Evolutionary conservation across 2,329 filamentous ascomycete genomes (phyloP), one percentile per base, ranked within the genome.

Genomic region (Sporothrix pseudoabietina): DNA sequence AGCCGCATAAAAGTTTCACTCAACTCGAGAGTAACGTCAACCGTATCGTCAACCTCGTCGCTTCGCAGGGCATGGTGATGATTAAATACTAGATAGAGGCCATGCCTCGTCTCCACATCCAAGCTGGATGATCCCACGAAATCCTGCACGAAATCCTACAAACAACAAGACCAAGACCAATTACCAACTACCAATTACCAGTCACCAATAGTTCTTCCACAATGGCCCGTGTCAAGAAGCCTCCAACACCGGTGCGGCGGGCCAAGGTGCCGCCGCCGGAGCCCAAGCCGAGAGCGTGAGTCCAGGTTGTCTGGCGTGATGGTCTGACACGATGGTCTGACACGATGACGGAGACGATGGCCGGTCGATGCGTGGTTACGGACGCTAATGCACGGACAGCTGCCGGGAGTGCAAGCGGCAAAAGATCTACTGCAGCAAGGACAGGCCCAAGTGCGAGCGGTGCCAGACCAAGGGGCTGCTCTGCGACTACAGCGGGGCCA

Each of bases 341-440:
- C 3, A 16, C 0, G 35, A 41, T 4, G 4, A 19, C 16, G 30
- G 32, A 4, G 30, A 61, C 30, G 8, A 32, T 30, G 8, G 2
- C 44, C 44, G 44, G 16, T 19, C 5, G 19, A 1, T 8, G 6
- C 57, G 1, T 35, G 35, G 39, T 26, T 47, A 6, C 26, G 26
- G 26, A 26, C 26, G 26, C 26, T 26, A 26, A 26, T 26, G 26
- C 26, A 26, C 26, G 26, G 8, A 2, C 19, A 76, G 75, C 5
- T 76, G 75, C 59, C 71, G 65, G 1, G 75, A 74, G 26, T 76
- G 75, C 71, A 75, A 75, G 41, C 41, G 52, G 2, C 74, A 76
- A 49, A 76, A 76, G 47, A 76, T 76, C 7, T 76, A 71, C 22
- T 76, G 75, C 65, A 75, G 74, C 16, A 76, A 76, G n/a, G 52